Percentiles rank a stretch among this genome's conserved stretches.
phyloP scores from a whole-genome alignment of 2,329 filamentous ascomycete genomes.

The Pleurostoma richardsiae region DNA sequence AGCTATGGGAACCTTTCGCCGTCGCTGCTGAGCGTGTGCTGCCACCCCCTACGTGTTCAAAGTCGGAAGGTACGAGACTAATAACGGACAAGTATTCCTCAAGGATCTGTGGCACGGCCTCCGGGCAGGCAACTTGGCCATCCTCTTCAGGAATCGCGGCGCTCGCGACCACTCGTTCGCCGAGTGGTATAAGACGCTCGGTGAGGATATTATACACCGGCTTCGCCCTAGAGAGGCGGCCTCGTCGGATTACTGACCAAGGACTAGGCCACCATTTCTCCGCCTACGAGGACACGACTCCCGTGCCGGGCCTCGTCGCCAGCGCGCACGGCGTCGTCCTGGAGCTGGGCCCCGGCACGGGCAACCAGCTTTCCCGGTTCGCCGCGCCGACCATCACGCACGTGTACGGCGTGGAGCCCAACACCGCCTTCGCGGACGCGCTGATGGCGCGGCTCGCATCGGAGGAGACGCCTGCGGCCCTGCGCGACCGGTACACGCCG shows the following conservation, averaged over 20 bases:
- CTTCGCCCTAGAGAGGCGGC: too few relatives aligned
- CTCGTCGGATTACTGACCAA: too few relatives aligned
- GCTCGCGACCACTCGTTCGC: constrained; percentile 4
- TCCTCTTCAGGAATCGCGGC: constrained; percentile 1
- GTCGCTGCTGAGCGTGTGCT: too few relatives aligned
- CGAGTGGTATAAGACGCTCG: constrained; percentile 2
- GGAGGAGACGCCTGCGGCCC: constrained; percentile 6
- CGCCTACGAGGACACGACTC: constrained; percentile 6
- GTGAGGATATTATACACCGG: neutral
- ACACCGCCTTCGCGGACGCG: constrained; percentile 19
- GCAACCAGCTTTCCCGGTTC: constrained; percentile 35
- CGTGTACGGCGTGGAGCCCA: constrained; percentile 36
- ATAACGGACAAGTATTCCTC: constrained; percentile 1
- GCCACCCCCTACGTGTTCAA: too few relatives aligned
- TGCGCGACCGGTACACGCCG: constrained; percentile 29
- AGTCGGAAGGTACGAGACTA: neutral
- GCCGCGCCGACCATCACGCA: constrained; percentile 21
- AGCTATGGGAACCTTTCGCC: too few relatives aligned
- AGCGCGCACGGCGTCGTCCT: constrained; percentile 26
- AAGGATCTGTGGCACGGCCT: constrained; percentile 1
- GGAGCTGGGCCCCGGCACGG: constrained; percentile 37
- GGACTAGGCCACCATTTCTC: constrained; percentile 2
- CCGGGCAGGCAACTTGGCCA: constrained; percentile 1
- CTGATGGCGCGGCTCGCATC: too few relatives aligned
- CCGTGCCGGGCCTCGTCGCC: constrained; percentile 7